Evolutionary conservation across 78 protist genomes (phyloP).

Genomic region (Cavenderia fasciculata): DNA sequence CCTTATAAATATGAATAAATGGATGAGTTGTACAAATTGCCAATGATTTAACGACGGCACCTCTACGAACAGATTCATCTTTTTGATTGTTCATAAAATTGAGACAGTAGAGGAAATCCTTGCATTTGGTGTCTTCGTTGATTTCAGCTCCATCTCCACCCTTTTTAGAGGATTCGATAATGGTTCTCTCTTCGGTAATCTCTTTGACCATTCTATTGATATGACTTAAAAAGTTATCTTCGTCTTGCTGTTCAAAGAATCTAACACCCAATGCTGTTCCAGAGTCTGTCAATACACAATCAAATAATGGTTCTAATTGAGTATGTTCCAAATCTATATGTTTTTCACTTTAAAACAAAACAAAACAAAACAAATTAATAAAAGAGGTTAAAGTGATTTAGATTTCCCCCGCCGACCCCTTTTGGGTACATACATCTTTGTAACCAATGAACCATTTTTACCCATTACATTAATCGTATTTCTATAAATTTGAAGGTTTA

Average conservation of each 20-base stretch:
- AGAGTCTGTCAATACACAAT: slow-evolving; percentile 66
- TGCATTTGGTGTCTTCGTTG: not conserved
- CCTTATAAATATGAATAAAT: slow-evolving; percentile 83
- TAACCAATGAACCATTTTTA: not conserved
- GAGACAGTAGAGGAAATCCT: slow-evolving; percentile 86
- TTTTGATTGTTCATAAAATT: slow-evolving; percentile 80
- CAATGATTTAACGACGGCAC: slow-evolving; percentile 87
- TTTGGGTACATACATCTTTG: slow-evolving; percentile 31
- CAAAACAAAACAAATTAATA: not conserved
- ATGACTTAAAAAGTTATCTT: slow-evolving; percentile 52
- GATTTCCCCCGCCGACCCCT: not conserved
- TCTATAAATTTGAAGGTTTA: slow-evolving; percentile 27
- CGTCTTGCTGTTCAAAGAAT: slow-evolving; percentile 44
- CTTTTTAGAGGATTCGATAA: too few species aligned
- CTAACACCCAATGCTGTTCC: slow-evolving; percentile 79
- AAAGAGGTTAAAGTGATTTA: not conserved
- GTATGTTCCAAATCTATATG: slow-evolving; percentile 76
- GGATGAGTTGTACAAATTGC: slow-evolving; percentile 86
- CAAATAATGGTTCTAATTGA: slow-evolving; percentile 80
- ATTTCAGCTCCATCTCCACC: too few species aligned
- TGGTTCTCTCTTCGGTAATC: slow-evolving; percentile 4
- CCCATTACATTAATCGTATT: slow-evolving; percentile 17
- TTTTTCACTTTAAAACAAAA: slow-evolving; percentile 33
- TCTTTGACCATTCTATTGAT: slow-evolving; percentile 54
- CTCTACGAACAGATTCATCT: slow-evolving; percentile 70